A percentile compares a stretch with the other conserved stretches of the same genome.
phyloP scores from a whole-genome alignment of 1,284 basidiomycete species.

The Mycena citricolor region DNA sequence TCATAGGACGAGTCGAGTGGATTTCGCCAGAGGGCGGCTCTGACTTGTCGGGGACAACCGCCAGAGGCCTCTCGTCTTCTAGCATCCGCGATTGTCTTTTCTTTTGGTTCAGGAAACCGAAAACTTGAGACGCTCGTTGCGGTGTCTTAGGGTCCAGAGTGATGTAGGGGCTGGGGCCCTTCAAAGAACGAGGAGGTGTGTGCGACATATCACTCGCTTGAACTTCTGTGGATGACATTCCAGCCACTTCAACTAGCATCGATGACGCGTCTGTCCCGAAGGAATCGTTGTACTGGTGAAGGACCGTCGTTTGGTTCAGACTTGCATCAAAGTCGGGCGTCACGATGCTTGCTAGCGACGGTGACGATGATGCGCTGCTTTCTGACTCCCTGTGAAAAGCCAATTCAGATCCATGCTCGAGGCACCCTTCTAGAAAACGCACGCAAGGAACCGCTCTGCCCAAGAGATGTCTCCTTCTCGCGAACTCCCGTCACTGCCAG shows the following conservation, averaged over 20 bases:
- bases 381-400: slow-evolving; percentile 44
- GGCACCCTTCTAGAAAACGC: slow-evolving; percentile 27
- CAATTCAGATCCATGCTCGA: slow-evolving; percentile 4
- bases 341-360: slow-evolving; percentile 44
- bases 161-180: slow-evolving; percentile 31
- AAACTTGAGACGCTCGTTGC: slow-evolving; percentile 66
- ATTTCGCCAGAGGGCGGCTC: slow-evolving; percentile 35
- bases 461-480: slow-evolving; percentile 74
- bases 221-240: slow-evolving; percentile 71
- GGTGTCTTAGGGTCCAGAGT: slow-evolving; percentile 46
- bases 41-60: slow-evolving; percentile 38
- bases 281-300: slow-evolving; percentile 32
- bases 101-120: slow-evolving; percentile 59
- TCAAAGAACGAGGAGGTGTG: slow-evolving; percentile 29
- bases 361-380: slow-evolving; percentile 37
- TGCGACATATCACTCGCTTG: slow-evolving; percentile 56
- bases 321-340: slow-evolving; percentile 44
- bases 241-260: slow-evolving; percentile 42
- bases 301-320: slow-evolving; percentile 31
- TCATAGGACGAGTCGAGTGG: slow-evolving; percentile 9
- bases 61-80: slow-evolving; percentile 38
- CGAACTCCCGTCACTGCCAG: slow-evolving; percentile 34
- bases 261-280: slow-evolving; percentile 45
- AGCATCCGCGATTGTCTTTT: slow-evolving; percentile 31
- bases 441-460: slow-evolving; percentile 75